Conservation (phyloP, 2,329 filamentous ascomycete genomes). For the Fusarium newnesense region DNA sequence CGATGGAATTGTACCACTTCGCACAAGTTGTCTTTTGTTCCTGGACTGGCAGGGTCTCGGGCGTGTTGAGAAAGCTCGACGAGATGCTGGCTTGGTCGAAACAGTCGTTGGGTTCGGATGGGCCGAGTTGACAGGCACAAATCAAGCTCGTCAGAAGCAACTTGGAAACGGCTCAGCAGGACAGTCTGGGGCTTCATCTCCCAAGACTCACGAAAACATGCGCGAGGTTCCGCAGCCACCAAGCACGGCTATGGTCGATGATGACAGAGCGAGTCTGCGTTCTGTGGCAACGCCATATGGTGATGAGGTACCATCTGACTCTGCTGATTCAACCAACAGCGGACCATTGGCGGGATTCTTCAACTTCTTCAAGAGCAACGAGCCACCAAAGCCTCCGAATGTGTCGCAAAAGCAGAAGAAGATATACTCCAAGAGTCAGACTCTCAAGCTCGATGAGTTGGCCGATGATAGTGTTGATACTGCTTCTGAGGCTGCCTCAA, state of each 20-base stretch:
- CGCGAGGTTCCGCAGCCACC: slow-evolving; percentile 77
- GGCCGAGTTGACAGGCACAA: slow-evolving; percentile 87
- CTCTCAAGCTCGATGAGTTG: slow-evolving; percentile 55
- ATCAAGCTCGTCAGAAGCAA: slow-evolving; percentile 60
- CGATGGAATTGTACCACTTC: slow-evolving; percentile 93
- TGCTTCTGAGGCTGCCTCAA: slow-evolving; percentile 5
- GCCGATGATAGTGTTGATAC: slow-evolving; percentile 1
- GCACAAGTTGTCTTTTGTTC: slow-evolving; percentile 96
- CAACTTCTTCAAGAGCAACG: slow-evolving; percentile 76
- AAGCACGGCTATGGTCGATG: slow-evolving; percentile 72
- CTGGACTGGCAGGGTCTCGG: slow-evolving; percentile 95
- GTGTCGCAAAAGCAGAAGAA: slow-evolving; percentile 70
- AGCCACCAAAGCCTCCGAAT: slow-evolving; percentile 59
- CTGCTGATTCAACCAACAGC: slow-evolving; percentile 50
- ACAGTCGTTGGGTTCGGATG: slow-evolving; percentile 94
- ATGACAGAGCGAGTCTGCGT: slow-evolving; percentile 69
- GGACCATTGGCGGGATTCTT: slow-evolving; percentile 72
- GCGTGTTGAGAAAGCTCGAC: slow-evolving; percentile 90
- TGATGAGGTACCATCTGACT: slow-evolving; percentile 42
- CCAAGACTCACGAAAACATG: slow-evolving; percentile 51
- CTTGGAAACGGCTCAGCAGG: slow-evolving; percentile 48
- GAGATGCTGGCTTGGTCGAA: slow-evolving; percentile 91
- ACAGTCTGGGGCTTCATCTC: slow-evolving; percentile 50
- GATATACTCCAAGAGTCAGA: slow-evolving; percentile 83
- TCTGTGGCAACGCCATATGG: slow-evolving; percentile 51